Percentiles rank a stretch among this genome's conserved stretches.
Conservation (phyloP, 2,329 filamentous ascomycete genomes). For the Neopestalotiopsis clavispora region DNA sequence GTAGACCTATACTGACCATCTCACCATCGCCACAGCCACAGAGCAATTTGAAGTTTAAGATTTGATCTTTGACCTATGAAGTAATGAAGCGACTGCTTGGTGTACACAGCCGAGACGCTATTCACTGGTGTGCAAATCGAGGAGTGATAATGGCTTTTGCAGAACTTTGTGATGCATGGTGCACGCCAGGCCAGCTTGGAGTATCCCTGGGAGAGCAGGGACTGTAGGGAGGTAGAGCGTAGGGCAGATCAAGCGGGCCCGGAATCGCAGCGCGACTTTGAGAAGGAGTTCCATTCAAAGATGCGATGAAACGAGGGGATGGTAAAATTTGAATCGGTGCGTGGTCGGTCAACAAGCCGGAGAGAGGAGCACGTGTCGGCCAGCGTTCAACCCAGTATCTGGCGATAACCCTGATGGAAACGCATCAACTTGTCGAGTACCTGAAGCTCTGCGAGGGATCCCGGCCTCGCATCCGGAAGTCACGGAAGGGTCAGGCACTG, state of each 20-base stretch:
- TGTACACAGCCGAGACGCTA: not conserved
- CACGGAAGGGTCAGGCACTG: not conserved
- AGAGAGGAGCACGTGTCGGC: slow-evolving; percentile 7
- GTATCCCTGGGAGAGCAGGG: not conserved
- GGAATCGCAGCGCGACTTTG: not conserved
- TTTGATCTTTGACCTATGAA: not conserved
- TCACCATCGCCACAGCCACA: not conserved
- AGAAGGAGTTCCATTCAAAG: not conserved
- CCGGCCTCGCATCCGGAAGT: slow-evolving; percentile 15
- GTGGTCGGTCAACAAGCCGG: slow-evolving; percentile 4
- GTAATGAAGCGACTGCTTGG: not conserved
- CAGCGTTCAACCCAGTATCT: slow-evolving; percentile 4
- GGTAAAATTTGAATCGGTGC: slow-evolving; percentile 7
- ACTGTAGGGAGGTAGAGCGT: not conserved
- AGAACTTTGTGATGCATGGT: not conserved
- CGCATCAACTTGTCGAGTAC: not conserved
- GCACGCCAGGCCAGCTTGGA: slow-evolving; percentile 5
- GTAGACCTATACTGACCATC: not conserved
- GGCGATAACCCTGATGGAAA: not conserved
- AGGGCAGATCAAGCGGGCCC: not conserved
- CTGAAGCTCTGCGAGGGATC: not conserved
- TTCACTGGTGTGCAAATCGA: not conserved
- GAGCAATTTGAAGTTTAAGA: not conserved
- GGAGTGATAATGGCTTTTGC: not conserved
- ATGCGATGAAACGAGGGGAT: slow-evolving; percentile 9